Evolutionary conservation across 2,329 filamentous ascomycete genomes (phyloP), one percentile per base, ranked within the genome.

Genomic region (Periconia digitata): DNA sequence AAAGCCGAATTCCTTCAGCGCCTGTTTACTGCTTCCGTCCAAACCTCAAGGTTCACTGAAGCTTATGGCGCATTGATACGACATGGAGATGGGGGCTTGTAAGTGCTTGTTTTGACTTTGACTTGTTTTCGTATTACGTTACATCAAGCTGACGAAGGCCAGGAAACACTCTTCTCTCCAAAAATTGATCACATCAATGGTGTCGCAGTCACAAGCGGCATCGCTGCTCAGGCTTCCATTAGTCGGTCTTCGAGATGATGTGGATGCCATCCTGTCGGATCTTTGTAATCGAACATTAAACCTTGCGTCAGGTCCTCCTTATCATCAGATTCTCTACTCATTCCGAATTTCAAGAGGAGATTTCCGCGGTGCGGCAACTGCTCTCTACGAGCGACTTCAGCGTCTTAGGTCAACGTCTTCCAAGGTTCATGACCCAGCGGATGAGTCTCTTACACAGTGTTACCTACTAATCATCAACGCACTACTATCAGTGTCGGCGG

Each of bases 391-490:
- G 44, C 78, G 79, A 16, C 72, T 85, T 8, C 76, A 82, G 54
- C 74, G 76, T 7, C 73, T 85, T 18, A 67, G 75, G 32, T 61
- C 66, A 3, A 70, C 69, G 4, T 65, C 66, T 8, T 73, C 70
- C 18, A 66, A 67, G 53, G 50, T 70, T 51, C 59, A 73, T 64
- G 57, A 67, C 49, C 73, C 76, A 1, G 75, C 79, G 40, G 81
- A 81, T 52, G 79, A 81, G 49, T 78, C 77, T 32, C 65, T 85
- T 24, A 85, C 86, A 40, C 83, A 88, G 58, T 87, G 90, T 63
- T 94, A 95, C 62, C 76, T 97, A n/a, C 80, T 91, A 52, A 81
- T 99, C 38, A 95, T 99, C 75, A 99, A 99, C 68, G 86, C 90
- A 1, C 78, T 99, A 51, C 90, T 88, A 56, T 96, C 90, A 55